Base-by-base conservation (phyloP, 495 filamentous ascomycete genomes). In the Aspergillus nanangensis region DNA sequence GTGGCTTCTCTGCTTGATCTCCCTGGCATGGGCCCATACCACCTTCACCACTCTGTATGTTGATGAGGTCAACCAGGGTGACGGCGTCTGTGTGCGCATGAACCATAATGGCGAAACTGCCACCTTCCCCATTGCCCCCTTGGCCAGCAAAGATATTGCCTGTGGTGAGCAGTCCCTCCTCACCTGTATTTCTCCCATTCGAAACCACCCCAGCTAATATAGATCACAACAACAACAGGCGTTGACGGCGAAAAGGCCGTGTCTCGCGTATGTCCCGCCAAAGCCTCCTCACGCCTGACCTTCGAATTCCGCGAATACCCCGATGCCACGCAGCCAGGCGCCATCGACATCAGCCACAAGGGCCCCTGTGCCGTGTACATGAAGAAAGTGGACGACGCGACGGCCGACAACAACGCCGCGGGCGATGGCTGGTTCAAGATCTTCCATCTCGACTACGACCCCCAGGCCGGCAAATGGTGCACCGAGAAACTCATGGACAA, bases 371-470 rank as follows among this genome's bases (percentile, higher is more conserved):
- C 84, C 9, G 75, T 89, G 19, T 90, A 90, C 61, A 74, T 88
- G 63, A 90, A 90, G 65, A 71, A 73, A 23, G 73, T 85, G 4
- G 58, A 59, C 38, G 59, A 77, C 41, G 57, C 70, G 3, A 62
- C 60, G 14, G 66, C 66, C 10, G 48, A 45, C 51, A 51, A 69
- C 48, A 65, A 67, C 45, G 75, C 72, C 22, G 58, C 69, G 21
- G 86, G 87, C 4, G 62, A 63, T 45, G 86, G 87, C 17, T 92
- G 87, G 87, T 87, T 92, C 72, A 90, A 90, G 71, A 81, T 92
- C 60, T 86, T 66, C 66, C 70, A 84, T 35, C 74, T 81, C 24
- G 84, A 82, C 38, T 86, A 84, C 56, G 75, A 83, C 54, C 48
- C 65, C 2, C 36, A 35, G 5, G 51, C 57, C 37, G 67, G 68